Base-by-base conservation (phyloP, 2,329 filamentous ascomycete species). In the Botrytis byssoidea region DNA sequence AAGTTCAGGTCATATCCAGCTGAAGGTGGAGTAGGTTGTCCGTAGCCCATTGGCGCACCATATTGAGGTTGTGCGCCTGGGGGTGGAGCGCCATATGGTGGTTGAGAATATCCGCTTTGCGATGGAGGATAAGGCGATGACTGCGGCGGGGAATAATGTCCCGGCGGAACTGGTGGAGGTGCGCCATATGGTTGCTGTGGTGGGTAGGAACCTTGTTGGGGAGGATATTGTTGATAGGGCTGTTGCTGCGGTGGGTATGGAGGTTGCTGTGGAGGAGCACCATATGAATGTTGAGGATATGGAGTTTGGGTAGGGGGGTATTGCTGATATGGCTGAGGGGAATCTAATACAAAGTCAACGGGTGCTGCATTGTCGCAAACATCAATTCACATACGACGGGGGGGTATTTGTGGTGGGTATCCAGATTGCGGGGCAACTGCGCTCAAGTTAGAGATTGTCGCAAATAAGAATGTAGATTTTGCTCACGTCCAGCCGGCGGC, bases 1-100 rank as follows among this genome's bases (percentile, higher is more conserved):
- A 72, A 69, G 10, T 35, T 35, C 0, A 91, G 87, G 4, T 90
- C 89, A 79, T 97, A 98, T 51, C 95, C 95, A 0, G 88, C 83
- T 0, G 92, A 92, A 0, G 93, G 89, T 18, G 88, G 87, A 1
- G 91, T 89, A 18, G 91, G 89, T 60, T 87, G 85, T 32, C 67
- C 68, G 40, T 64, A 70, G 20, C 42, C 25, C 44, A 55, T 61
- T 25, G 67, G 68, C 35, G 57, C 44, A 40, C 44, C 59, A 40
- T 68, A 63, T 75, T 77, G 32, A 57, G 77, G 73, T 48, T 76
- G 77, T 70, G 81, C 82, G 25, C 77, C 74, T 2, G 79, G 82
- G 55, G 81, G 80, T 60, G 80, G 79, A 44, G 74, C 74, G 25
- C 76, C 74, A 73, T 76, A 76, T 35, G 60, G 61, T 48, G 69